Evolutionary conservation across 1,284 basidiomycete species (phyloP), one percentile per base, ranked within the genome.

Genomic region (Cryptococcus wingfieldii): DNA sequence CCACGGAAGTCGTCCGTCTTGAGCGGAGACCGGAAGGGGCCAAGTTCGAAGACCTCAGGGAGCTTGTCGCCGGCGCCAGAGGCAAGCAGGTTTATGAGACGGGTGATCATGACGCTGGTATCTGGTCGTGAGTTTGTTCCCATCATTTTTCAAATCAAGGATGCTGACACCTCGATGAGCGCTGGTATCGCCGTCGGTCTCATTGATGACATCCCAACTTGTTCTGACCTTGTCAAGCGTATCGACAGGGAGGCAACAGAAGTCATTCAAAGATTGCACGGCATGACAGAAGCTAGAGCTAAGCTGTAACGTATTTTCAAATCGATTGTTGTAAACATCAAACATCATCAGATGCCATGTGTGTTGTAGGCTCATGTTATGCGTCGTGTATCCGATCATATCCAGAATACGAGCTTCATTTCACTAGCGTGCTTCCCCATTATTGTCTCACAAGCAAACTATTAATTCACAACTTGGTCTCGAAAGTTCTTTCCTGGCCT

Each of bases 141-240:
- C 10, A 34, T 34, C 6, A 1, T 10, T 2, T 34, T 34, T 10
- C 31, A 34, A 34, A 34, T 18, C 12, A 4, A 19, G 18, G 12
- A 4, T 18, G 5, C 31, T 49, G 47, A 49, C 38, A 25, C 9
- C 14, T 4, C 16, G 42, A 9, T 3, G 55, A 83, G 79, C 47
- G 86, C 86, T 12, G 88, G 90, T n/a, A 82, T 91, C 61, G 78
- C 80, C 13, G 71, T 91, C 54, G 93, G 92, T 1, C 77, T 96
- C 59, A 93, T 95, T 71, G 81, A 89, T 54, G 90, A 95, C 71
- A 85, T 91, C 50, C 90, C 90, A 16, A 87, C 86, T 1, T 95
- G 92, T 78, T 80, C 87, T 62, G 87, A 82, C 53, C 79, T 97
- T 23, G 67, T 95, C 51, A 69, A 75, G 23, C 80, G 83, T 63